Evolutionary conservation across 169 alveolate species (phyloP).

Genomic region (Neospora caninum): DNA sequence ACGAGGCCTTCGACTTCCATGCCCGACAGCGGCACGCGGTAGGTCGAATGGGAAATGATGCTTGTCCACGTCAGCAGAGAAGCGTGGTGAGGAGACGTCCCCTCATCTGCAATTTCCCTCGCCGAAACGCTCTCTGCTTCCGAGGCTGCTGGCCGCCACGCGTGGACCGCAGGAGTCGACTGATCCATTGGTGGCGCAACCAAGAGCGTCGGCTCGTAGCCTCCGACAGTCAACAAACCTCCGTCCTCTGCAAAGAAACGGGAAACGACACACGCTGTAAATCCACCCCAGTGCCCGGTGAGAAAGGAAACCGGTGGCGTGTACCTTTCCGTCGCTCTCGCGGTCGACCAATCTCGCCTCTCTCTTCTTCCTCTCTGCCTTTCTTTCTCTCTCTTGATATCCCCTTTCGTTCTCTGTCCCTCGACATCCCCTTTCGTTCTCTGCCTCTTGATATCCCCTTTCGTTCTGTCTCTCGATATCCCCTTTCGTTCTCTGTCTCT

Average conservation of each 20-base stretch:
- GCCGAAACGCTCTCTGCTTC: not conserved
- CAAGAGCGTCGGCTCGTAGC: conserved; percentile 44
- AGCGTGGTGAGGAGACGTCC: not conserved
- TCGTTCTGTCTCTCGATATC: too few species aligned
- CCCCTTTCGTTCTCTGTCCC: not conserved
- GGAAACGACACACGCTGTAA: not conserved
- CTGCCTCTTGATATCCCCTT: too few species aligned
- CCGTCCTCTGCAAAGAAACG: conserved; percentile 42
- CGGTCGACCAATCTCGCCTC: not conserved
- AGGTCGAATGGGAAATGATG: conserved; percentile 37
- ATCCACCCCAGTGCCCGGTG: too few species aligned
- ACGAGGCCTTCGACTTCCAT: conserved; percentile 60
- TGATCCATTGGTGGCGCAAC: not conserved
- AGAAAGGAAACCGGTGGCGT: too few species aligned
- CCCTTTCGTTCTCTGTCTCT: too few species aligned
- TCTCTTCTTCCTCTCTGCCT: not conserved
- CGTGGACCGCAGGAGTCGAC: not conserved
- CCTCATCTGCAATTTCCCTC: not conserved
- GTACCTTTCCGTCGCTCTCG: not conserved
- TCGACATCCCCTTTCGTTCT: not conserved
- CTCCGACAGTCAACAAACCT: conserved; percentile 61
- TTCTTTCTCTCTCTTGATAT: not conserved
- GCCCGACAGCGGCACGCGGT: conserved; percentile 11
- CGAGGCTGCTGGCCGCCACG: not conserved
- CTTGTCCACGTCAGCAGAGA: conserved; percentile 32